Evolutionary conservation across 306 rosid genomes (phyloP).

Genomic region (Quercus suber): DNA sequence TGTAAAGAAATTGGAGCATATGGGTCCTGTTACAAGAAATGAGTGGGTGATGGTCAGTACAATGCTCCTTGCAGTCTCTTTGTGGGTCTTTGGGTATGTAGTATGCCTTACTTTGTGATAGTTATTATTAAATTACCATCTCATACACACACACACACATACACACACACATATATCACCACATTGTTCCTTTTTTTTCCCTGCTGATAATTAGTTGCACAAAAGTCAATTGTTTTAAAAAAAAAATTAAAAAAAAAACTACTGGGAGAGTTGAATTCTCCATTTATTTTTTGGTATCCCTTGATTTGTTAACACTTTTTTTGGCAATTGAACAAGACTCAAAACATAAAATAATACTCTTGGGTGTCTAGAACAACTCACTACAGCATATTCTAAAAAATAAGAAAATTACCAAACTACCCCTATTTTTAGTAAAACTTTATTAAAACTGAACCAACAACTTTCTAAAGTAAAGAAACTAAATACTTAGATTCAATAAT

Average conservation of each 20-base stretch:
- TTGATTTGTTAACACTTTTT: not conserved
- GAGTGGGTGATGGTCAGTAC: slow-evolving; percentile 89
- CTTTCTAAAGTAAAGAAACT: too few relatives aligned
- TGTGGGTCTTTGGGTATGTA: slow-evolving; percentile 94
- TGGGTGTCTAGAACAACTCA: too few relatives aligned
- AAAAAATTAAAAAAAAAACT: not conserved
- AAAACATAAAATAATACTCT: not conserved
- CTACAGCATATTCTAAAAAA: too few relatives aligned
- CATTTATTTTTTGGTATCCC: not conserved
- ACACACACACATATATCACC: too few relatives aligned
- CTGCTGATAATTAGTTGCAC: not conserved
- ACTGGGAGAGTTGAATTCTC: not conserved
- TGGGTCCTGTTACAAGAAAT: slow-evolving; percentile 77
- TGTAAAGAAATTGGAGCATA: slow-evolving; percentile 61
- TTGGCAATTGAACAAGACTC: not conserved
- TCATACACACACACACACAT: not conserved
- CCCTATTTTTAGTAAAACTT: too few relatives aligned
- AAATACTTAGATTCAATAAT: too few relatives aligned
- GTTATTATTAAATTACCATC: not conserved
- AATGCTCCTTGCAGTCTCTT: slow-evolving; percentile 89
- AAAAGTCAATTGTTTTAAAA: not conserved
- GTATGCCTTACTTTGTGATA: not conserved
- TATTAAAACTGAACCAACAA: too few relatives aligned
- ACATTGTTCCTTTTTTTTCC: not conserved
- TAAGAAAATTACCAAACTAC: too few relatives aligned